Evolutionary conservation across 495 filamentous ascomycete genomes (phyloP).

Genomic region (Xylaria intraflava): DNA sequence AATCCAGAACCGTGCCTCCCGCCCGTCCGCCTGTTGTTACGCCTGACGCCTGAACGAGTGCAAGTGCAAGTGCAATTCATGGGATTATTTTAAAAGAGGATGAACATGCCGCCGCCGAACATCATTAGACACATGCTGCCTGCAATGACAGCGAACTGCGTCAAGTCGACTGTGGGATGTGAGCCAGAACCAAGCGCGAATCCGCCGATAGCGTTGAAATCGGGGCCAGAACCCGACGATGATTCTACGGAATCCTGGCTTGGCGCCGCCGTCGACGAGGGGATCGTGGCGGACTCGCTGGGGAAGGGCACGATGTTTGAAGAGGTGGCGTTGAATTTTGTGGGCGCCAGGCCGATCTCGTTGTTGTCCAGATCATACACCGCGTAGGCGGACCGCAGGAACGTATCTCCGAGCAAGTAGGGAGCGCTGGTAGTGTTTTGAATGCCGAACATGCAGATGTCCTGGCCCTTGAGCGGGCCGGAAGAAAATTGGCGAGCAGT

Average conservation of each 20-base stretch:
- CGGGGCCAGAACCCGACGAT: slow-evolving; percentile 24
- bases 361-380: slow-evolving; percentile 92
- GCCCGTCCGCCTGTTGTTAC: background rate
- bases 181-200: slow-evolving; percentile 26
- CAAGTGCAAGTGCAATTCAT: background rate
- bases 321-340: slow-evolving; percentile 72
- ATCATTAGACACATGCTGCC: slow-evolving; percentile 32
- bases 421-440: slow-evolving; percentile 55
- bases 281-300: slow-evolving; percentile 43
- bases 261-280: slow-evolving; percentile 41
- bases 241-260: slow-evolving; percentile 33
- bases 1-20: background rate
- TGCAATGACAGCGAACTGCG: slow-evolving; percentile 29
- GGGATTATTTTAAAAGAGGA: slow-evolving; percentile 19
- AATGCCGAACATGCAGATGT: slow-evolving; percentile 70
- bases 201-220: slow-evolving; percentile 34
- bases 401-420: slow-evolving; percentile 85
- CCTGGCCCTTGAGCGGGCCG: slow-evolving; percentile 47
- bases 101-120: slow-evolving; percentile 37
- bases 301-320: slow-evolving; percentile 48
- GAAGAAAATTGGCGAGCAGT: slow-evolving; percentile 30
- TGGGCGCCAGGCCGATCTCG: slow-evolving; percentile 77
- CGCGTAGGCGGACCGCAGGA: slow-evolving; percentile 86
- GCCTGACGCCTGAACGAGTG: background rate
- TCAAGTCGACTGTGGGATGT: slow-evolving; percentile 28